These are phyloP conservation scores for Mortierella hygrophila DNA, from an alignment of 192 early-diverging fungal species.

Conservation along the genomic window DNA sequence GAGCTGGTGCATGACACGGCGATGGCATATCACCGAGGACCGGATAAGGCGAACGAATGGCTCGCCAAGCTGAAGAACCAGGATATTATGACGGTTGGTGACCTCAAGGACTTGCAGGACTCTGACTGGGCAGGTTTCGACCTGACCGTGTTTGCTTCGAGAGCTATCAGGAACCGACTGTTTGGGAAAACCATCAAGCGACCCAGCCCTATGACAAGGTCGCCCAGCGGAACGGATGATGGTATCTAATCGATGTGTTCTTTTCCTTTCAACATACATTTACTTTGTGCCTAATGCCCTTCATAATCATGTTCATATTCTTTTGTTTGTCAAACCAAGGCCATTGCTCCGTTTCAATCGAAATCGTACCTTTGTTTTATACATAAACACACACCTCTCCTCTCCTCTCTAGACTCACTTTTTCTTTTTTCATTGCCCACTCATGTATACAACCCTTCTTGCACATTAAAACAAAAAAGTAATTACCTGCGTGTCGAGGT, in stretches of 20 bases:
- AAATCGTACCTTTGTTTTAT: not conserved
- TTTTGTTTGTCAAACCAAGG: not conserved
- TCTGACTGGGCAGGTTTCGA: conserved; percentile 79
- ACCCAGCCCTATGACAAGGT: conserved; percentile 20
- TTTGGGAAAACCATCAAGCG: conserved; percentile 56
- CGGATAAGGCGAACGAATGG: conserved; percentile 82
- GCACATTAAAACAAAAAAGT: not conserved
- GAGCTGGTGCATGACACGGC: conserved; percentile 79
- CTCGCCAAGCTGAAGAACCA: conserved; percentile 72
- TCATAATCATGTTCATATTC: not conserved
- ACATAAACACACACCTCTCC: not conserved
- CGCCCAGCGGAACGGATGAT: conserved; percentile 31
- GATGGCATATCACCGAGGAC: conserved; percentile 71
- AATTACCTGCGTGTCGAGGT: not conserved
- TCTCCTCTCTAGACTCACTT: not conserved
- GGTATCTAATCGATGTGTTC: not conserved
- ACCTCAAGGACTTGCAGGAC: conserved; percentile 78
- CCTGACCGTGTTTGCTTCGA: conserved; percentile 69
- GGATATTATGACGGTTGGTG: conserved; percentile 86
- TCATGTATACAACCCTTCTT: not conserved
- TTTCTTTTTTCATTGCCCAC: not conserved
- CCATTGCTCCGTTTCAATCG: not conserved
- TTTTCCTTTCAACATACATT: not conserved
- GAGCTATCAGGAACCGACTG: conserved; percentile 66
- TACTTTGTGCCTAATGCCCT: not conserved